These are phyloP conservation scores for Quercus wislizeni DNA, from an alignment of 306 rosid species.

Conservation along the genomic window DNA sequence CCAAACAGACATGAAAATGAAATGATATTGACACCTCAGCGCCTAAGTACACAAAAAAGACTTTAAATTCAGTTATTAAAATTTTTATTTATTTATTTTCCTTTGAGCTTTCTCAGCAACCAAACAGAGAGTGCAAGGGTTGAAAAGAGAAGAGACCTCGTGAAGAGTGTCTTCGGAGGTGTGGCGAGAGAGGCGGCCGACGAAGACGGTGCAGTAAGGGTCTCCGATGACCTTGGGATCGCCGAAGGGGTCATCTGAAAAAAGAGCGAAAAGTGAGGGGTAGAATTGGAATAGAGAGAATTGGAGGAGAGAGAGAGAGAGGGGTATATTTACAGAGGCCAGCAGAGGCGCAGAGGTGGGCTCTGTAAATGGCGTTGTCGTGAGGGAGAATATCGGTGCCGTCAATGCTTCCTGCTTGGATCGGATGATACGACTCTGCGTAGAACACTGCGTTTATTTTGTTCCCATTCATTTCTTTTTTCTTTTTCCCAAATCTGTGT, in stretches of 20 bases:
- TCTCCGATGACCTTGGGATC: constrained; percentile 76
- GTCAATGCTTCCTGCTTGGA: constrained; percentile 94
- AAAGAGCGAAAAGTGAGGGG: neutral
- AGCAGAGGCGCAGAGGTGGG: constrained; percentile 74
- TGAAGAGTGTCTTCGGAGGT: constrained; percentile 65
- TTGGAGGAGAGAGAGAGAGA: neutral
- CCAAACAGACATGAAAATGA: neutral
- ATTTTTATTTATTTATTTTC: neutral
- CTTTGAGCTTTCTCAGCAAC: neutral
- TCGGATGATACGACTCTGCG: constrained; percentile 76
- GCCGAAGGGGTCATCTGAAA: constrained; percentile 76
- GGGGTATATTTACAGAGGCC: constrained; percentile 44
- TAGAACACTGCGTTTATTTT: constrained; percentile 60
- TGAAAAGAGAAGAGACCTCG: constrained; percentile 26
- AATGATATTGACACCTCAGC: neutral
- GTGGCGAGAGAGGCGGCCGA: constrained; percentile 64
- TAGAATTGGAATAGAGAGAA: neutral
- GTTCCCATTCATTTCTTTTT: constrained; percentile 15
- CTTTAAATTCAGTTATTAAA: neutral
- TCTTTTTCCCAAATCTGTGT: too few relatives aligned
- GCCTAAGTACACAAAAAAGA: too few relatives aligned
- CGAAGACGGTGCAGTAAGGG: constrained; percentile 79
- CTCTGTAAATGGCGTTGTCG: constrained; percentile 76
- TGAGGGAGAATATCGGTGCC: constrained; percentile 85
- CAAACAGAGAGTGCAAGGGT: neutral